Conservation (phyloP, 2,329 filamentous ascomycete genomes). For the Akanthomyces lecanii region DNA sequence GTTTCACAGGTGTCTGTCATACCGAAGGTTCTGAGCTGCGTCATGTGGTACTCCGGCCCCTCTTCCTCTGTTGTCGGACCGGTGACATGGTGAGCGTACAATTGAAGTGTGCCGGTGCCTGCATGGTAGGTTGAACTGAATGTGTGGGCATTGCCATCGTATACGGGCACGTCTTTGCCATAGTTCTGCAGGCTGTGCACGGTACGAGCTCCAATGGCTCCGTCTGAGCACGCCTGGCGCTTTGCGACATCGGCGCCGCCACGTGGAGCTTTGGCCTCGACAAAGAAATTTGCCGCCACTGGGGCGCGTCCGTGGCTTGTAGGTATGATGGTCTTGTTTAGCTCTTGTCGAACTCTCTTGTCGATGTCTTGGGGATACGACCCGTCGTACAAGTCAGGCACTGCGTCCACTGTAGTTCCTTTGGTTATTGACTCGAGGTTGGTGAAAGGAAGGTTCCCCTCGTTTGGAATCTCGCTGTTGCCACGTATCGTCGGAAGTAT, state of each 20-base stretch:
- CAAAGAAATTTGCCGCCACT: constrained; percentile 38
- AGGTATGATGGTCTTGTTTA: not conserved
- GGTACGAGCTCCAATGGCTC: constrained; percentile 33
- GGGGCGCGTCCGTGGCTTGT: constrained; percentile 19
- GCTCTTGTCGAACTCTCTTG: constrained; percentile 17
- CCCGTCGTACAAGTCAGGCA: constrained; percentile 33
- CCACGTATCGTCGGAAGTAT: constrained; percentile 32
- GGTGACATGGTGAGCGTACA: constrained; percentile 34
- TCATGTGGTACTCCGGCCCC: constrained; percentile 38
- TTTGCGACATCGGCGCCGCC: constrained; percentile 24
- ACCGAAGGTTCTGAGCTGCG: constrained; percentile 25
- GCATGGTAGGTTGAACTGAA: constrained; percentile 35
- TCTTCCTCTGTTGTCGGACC: constrained; percentile 26
- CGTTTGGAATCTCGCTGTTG: not conserved
- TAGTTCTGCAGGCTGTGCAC: constrained; percentile 37
- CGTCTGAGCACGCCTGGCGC: constrained; percentile 35
- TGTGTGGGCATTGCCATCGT: constrained; percentile 37
- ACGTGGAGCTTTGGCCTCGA: constrained; percentile 35
- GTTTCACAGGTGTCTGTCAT: constrained; percentile 27
- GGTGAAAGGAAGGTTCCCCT: not conserved
- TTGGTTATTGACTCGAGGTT: constrained; percentile 35
- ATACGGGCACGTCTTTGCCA: constrained; percentile 27
- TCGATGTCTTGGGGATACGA: constrained; percentile 26
- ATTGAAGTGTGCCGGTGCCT: constrained; percentile 27
- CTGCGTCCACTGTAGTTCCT: constrained; percentile 25